phyloP scores from a whole-genome alignment of 1,284 basidiomycete genomes.

The Fomitopsis betulina region DNA sequence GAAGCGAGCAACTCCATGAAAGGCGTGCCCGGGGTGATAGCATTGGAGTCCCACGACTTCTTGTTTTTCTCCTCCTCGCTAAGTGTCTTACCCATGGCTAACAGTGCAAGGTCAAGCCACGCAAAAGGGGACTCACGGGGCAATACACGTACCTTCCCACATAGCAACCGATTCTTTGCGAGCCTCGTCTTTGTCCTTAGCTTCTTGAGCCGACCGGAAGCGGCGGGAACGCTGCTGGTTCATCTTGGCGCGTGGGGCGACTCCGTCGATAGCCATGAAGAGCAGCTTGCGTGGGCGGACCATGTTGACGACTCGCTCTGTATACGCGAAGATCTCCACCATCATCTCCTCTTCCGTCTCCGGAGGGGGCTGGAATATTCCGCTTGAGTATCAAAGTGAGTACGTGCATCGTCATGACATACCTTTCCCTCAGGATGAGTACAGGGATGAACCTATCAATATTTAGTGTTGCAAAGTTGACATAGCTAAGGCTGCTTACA shows the following conservation, averaged over 20 bases:
- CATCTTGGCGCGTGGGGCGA: constrained; percentile 98
- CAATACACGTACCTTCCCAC: constrained; percentile 67
- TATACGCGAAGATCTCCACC: constrained; percentile 96
- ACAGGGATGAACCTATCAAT: constrained; percentile 89
- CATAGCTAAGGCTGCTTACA: constrained; percentile 35
- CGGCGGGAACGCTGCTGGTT: constrained; percentile 97
- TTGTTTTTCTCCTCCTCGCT: constrained; percentile 84
- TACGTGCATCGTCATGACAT: constrained; percentile 15
- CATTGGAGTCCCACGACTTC: constrained; percentile 96
- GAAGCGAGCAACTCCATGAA: constrained; percentile 94
- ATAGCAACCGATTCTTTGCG: constrained; percentile 75
- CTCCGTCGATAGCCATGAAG: constrained; percentile 99
- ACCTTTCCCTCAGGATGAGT: constrained; percentile 97
- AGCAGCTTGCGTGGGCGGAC: constrained; percentile 90
- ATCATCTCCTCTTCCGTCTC: constrained; percentile 99
- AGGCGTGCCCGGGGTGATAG: constrained; percentile 97
- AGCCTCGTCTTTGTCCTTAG: constrained; percentile 89
- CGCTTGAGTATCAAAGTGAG: not conserved
- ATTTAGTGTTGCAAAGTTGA: constrained; percentile 4
- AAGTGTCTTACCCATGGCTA: constrained; percentile 88
- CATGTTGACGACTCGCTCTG: constrained; percentile 97
- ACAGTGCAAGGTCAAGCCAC: not conserved
- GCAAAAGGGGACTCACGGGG: not conserved
- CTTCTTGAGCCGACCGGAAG: constrained; percentile 93
- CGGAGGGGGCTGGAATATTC: constrained; percentile 68